Percentiles rank a stretch among this genome's conserved stretches.
Conservation (phyloP, 2,329 filamentous ascomycete genomes). For the Talaromyces sp. region DNA sequence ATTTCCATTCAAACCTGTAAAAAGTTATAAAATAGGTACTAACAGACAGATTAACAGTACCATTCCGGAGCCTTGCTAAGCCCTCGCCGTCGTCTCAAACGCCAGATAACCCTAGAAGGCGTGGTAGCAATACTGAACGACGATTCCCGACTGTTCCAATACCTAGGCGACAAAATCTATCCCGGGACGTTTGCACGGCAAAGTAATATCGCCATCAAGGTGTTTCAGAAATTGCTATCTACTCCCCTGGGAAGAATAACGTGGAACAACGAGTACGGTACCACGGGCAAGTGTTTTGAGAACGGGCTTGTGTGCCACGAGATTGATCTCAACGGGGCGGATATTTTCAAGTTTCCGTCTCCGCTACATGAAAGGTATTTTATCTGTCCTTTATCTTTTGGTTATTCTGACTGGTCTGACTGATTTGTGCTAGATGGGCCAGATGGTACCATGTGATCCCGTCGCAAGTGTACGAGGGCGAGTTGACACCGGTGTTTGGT, state of each 20-base stretch:
- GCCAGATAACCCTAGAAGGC: neutral
- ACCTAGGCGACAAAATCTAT: constrained; percentile 1
- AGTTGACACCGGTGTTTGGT: neutral
- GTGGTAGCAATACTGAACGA: neutral
- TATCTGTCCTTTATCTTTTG: neutral
- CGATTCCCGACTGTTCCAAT: neutral
- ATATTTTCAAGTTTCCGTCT: constrained; percentile 4
- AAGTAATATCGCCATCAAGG: neutral
- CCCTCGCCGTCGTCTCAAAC: neutral
- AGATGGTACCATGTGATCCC: constrained; percentile 6
- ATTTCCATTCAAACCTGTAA: neutral
- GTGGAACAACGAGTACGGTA: neutral
- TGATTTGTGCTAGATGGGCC: constrained; percentile 2
- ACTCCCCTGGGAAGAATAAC: neutral
- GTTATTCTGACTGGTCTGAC: neutral
- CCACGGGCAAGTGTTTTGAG: constrained; percentile 4
- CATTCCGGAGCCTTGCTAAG: neutral
- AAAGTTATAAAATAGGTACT: neutral
- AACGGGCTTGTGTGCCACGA: neutral
- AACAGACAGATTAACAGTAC: neutral
- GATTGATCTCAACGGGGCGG: neutral
- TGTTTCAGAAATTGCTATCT: constrained; percentile 4
- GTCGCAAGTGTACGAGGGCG: constrained; percentile 1
- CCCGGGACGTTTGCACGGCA: constrained; percentile 1
- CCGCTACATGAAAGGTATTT: constrained; percentile 4